Evolutionary conservation across 169 alveolate species (phyloP), one percentile per base, ranked within the genome.

Genomic region (Besnoitia besnoiti): DNA sequence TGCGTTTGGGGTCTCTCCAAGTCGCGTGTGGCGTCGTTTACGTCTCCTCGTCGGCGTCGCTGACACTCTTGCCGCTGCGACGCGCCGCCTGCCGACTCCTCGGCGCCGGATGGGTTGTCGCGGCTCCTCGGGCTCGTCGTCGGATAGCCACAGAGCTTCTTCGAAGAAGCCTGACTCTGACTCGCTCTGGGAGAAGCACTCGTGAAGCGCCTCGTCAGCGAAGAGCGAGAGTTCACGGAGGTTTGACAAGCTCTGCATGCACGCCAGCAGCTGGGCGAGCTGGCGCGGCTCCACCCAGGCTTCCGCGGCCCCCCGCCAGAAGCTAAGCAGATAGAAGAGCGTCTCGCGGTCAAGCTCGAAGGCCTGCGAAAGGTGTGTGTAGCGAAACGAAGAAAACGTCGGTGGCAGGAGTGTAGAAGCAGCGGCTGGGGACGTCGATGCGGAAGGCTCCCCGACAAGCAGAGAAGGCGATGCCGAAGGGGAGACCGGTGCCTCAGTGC

Each of bases 251-350:
- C 82, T 73, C 44, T 73, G 44, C 82, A 73, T 73, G 24, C 82
- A 73, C 82, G 16, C 82, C 39, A 73, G 82, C 39, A 73, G 82
- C 39, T 35, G 44, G 46, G 82, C 47, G 46, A 73, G 82, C 30
- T 37, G 47, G 24, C 46, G 46, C 24, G 39, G 47, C 82, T 73
- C 82, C 46, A 73, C 46, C 82, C 82, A 73, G 82, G 46, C 82
- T n/a, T 73, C 82, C 19, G n/a, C 82, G n/a, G 82, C 5, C 27
- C 82, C 82, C 12, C 82, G 44, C 39, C 46, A 37, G 82, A 73
- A 73, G 0, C 46, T 37, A 19, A 73, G 82, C 47, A 73, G n/a
- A 73, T 73, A 73, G 39, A 73, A 37, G n/a, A 73, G 82, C 16
- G 12, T 19, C 46, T 10, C 82, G 27, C n/a, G 16, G 46, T 73